phyloP scores from a whole-genome alignment of 2,329 filamentous ascomycete genomes.

The Lasiodiplodia theobromae region DNA sequence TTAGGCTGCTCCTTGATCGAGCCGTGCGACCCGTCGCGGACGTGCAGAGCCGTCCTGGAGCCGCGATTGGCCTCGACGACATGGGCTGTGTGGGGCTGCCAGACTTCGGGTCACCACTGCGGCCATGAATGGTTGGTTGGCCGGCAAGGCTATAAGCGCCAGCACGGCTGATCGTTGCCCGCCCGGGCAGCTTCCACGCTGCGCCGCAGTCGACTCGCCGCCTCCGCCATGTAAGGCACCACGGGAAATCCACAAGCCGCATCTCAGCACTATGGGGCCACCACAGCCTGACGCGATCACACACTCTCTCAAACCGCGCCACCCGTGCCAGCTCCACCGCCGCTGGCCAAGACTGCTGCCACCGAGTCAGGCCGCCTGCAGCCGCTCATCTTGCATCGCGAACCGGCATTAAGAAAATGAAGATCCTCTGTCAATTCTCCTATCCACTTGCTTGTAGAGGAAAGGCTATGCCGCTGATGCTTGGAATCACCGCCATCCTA shows the following conservation, averaged over 20 bases:
- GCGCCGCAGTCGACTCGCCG: conserved; percentile 1
- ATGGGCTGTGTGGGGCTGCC: conserved; percentile 21
- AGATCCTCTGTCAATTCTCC: conserved; percentile 20
- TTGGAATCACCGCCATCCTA: not conserved
- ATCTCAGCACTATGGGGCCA: not conserved
- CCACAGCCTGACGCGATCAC: not conserved
- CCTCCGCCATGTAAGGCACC: not conserved
- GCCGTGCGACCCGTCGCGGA: conserved; percentile 20
- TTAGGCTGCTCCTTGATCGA: conserved; percentile 11
- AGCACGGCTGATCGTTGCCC: not conserved
- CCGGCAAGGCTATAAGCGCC: not conserved
- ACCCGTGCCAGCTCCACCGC: not conserved
- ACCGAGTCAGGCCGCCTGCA: conserved; percentile 8
- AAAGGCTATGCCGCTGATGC: conserved; percentile 24
- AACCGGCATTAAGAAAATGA: not conserved
- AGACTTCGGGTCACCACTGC: not conserved
- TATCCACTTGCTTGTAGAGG: not conserved
- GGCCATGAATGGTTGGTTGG: too few species aligned
- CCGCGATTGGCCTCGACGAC: conserved; percentile 24
- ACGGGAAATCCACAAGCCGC: not conserved
- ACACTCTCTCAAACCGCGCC: not conserved
- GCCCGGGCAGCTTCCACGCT: not conserved
- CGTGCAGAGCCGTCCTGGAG: not conserved
- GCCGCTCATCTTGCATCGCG: not conserved
- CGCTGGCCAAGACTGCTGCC: not conserved